Percentiles rank a stretch among this genome's conserved stretches.
Evolutionary conservation across 164 flowering plant species (phyloP).

Genomic region (Kalanchoe fedtschenkoi): DNA sequence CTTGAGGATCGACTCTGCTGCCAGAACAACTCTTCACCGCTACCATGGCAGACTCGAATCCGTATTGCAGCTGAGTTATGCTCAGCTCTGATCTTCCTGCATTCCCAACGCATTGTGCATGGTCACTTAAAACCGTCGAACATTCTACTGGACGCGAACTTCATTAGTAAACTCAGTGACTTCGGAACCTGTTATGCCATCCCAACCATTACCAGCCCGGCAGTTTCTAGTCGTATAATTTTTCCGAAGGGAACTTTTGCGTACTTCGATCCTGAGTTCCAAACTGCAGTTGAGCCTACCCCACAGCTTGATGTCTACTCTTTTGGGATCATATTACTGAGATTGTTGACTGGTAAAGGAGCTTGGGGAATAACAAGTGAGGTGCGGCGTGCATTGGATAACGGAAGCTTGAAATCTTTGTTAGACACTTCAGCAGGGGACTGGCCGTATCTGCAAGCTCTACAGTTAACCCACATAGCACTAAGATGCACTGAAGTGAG

Average conservation of each 20-base stretch:
- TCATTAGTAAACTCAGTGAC: constrained; percentile 35
- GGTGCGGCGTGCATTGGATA: constrained; percentile 33
- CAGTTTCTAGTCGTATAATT: constrained; percentile 27
- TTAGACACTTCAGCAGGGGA: constrained; percentile 68
- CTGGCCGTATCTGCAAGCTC: constrained; percentile 84
- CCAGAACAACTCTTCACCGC: constrained; percentile 35
- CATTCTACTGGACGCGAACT: constrained; percentile 48
- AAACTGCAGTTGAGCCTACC: constrained; percentile 49
- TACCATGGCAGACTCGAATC: constrained; percentile 73
- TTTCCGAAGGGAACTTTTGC: constrained; percentile 57
- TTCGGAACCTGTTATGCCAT: constrained; percentile 54
- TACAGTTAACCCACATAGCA: constrained; percentile 10
- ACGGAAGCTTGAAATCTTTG: constrained; percentile 20
- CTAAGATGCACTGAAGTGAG: background rate
- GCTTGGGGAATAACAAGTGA: constrained; percentile 31
- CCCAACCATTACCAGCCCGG: constrained; percentile 14
- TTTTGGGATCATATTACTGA: constrained; percentile 44
- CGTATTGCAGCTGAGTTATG: constrained; percentile 77
- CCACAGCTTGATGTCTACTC: constrained; percentile 46
- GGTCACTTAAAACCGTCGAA: constrained; percentile 79
- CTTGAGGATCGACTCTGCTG: constrained; percentile 52
- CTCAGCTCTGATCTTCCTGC: constrained; percentile 73
- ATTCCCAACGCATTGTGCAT: constrained; percentile 59
- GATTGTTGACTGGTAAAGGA: constrained; percentile 41
- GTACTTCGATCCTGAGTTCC: constrained; percentile 75